These are phyloP conservation scores for Fraxinus pennsylvanica DNA, from an alignment of 257 asterid genomes.

Conservation along the genomic window DNA sequence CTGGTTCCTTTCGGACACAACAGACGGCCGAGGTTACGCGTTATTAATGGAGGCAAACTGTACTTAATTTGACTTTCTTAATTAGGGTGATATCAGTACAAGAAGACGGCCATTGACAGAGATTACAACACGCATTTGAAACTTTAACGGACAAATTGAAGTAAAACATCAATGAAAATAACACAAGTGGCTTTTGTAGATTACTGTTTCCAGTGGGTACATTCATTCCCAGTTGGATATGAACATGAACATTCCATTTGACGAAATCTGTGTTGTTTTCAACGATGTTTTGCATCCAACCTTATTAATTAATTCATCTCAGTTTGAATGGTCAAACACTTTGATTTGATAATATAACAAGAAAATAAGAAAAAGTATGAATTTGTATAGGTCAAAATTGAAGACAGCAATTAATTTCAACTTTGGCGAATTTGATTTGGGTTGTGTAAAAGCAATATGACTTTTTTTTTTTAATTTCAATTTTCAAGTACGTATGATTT, in stretches of 20 bases:
- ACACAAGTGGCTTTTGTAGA: conserved; percentile 23
- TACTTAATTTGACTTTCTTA: conserved; percentile 14
- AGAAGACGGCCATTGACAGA: conserved; percentile 14
- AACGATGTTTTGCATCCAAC: neutral
- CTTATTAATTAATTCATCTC: neutral
- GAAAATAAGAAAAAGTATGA: no score
- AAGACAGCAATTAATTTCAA: no score
- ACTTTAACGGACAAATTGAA: neutral
- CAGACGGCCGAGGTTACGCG: conserved; percentile 30
- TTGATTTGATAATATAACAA: neutral
- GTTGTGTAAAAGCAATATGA: no score
- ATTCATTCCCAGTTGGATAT: conserved; percentile 1
- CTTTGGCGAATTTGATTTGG: no score
- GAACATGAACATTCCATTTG: neutral
- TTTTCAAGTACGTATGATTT: no score
- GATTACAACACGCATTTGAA: conserved; percentile 1
- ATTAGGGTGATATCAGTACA: conserved; percentile 8
- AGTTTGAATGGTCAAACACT: neutral
- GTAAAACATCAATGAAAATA: conserved; percentile 15
- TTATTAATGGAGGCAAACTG: conserved; percentile 13
- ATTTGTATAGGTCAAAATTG: no score
- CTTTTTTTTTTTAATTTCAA: no score
- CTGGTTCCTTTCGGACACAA: neutral
- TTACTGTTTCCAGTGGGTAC: neutral
- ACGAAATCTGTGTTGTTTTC: neutral